These are phyloP conservation scores for Yarrowia osloensis DNA, from an alignment of 805 yeast species.

Conservation along the genomic window DNA sequence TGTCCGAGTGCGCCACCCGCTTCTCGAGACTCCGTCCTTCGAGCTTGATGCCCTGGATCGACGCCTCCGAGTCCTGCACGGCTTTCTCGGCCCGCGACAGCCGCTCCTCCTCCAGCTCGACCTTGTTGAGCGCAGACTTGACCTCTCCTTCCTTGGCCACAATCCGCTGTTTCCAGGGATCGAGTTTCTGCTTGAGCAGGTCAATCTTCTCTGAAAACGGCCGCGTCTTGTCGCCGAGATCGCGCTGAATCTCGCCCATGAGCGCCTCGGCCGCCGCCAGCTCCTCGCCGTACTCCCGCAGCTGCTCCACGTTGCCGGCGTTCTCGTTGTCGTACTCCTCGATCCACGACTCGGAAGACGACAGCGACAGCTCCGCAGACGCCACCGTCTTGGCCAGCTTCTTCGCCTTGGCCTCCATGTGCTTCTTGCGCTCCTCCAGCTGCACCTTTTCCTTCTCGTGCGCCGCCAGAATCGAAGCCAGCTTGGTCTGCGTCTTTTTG, in stretches of 20 bases:
- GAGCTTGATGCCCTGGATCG: conserved; percentile 50
- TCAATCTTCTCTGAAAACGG: conserved; percentile 67
- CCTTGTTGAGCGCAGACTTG: conserved; percentile 62
- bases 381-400: conserved; percentile 60
- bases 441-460: conserved; percentile 64
- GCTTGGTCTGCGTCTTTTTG: conserved; percentile 41
- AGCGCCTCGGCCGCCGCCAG: conserved; percentile 55
- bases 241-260: conserved; percentile 64
- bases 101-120: conserved; percentile 58
- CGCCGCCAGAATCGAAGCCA: conserved; percentile 41
- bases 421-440: conserved; percentile 74
- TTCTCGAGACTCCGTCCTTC: conserved; percentile 55
- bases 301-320: conserved; percentile 48
- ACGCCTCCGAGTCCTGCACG: conserved; percentile 48
- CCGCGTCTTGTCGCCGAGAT: conserved; percentile 73
- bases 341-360: conserved; percentile 52
- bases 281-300: conserved; percentile 49
- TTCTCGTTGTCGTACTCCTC: conserved; percentile 51
- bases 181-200: conserved; percentile 60
- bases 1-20: conserved; percentile 49
- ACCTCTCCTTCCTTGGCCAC: conserved; percentile 64
- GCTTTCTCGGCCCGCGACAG: conserved; percentile 50
- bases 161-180: conserved; percentile 79
- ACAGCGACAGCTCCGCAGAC: conserved; percentile 50
- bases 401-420: conserved; percentile 56